Base-by-base conservation (phyloP, 2,329 filamentous ascomycete genomes). In the Ascocoryne sarcoides region DNA sequence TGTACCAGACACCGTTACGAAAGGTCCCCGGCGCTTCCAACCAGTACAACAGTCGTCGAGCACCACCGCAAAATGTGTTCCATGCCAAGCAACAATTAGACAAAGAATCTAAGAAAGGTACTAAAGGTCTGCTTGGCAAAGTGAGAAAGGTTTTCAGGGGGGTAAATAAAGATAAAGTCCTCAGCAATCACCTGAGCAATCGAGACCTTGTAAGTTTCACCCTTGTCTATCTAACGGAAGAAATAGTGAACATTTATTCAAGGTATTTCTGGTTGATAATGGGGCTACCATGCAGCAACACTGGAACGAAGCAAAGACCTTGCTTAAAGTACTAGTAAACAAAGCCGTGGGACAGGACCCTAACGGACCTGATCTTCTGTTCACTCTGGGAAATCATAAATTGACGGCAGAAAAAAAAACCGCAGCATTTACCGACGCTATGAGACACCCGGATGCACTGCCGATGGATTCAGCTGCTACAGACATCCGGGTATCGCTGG, bases 181-280 rank as follows among this genome's bases (percentile, higher is more conserved):
- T 21, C 4, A 32, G 30, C 14, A 20, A 18, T 8, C 5, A 35
- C 19, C 20, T 10, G n/a, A 7, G 9, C 8, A 35, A 35, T 17
- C 32, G 32, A 10, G 32, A 35, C 20, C 7, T 35, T 21, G 32
- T 35, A 20, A 35, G 32, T 35, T 5, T 20, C 9, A 10, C 20
- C 8, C 9, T 15, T 5, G 5, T 35, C 15, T n/a, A 21, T 5
- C 3, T 10, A 20, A 4, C n/a, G n/a, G n/a, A n/a, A n/a, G n/a
- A n/a, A n/a, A n/a, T n/a, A n/a, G n/a, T n/a, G n/a, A n/a, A n/a
- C n/a, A n/a, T n/a, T 12, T 7, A 32, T 17, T 17, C 4, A 12
- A 35, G 32, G n/a, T 17, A 35, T 59, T 54, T 39, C 46, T 60
- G 7, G 51, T 58, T 1, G 58, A 60, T 32, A 60, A 60, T 36